These are phyloP conservation scores for Neurospora sp. DNA, from an alignment of 495 filamentous ascomycete species.

Conservation along the genomic window DNA sequence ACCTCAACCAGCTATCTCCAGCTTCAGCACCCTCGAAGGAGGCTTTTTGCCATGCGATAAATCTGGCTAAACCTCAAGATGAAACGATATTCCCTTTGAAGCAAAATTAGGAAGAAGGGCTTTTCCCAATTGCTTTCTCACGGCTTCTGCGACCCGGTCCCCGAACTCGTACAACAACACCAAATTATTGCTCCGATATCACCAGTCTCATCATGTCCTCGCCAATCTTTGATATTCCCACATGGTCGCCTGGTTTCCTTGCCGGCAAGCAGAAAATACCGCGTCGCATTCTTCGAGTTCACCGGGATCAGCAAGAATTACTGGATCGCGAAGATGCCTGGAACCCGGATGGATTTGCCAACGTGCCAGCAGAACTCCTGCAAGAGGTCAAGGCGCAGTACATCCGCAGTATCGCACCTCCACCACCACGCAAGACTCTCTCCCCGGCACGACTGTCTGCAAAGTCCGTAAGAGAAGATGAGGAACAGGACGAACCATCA, in stretches of 20 bases:
- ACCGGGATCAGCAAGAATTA: slow-evolving; percentile 49
- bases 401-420: not conserved
- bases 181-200: not conserved
- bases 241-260: slow-evolving; percentile 3
- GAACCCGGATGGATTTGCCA: slow-evolving; percentile 19
- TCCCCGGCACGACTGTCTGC: not conserved
- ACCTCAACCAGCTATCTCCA: not conserved
- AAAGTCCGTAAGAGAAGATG: not conserved
- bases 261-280: not conserved
- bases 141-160: not conserved
- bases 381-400: slow-evolving; percentile 13
- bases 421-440: not conserved
- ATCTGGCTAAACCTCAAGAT: not conserved
- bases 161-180: not conserved
- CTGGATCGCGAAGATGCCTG: slow-evolving; percentile 41
- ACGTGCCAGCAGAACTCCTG: slow-evolving; percentile 30
- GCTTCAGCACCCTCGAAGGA: not conserved
- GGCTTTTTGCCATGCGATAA: not conserved
- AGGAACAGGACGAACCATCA: not conserved
- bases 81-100: not conserved
- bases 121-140: not conserved
- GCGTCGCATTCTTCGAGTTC: slow-evolving; percentile 29
- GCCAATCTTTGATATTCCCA: not conserved
- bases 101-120: not conserved
- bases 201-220: not conserved